These are phyloP conservation scores for Lipomyces sp. DNA, from an alignment of 805 yeast genomes.

Conservation along the genomic window DNA sequence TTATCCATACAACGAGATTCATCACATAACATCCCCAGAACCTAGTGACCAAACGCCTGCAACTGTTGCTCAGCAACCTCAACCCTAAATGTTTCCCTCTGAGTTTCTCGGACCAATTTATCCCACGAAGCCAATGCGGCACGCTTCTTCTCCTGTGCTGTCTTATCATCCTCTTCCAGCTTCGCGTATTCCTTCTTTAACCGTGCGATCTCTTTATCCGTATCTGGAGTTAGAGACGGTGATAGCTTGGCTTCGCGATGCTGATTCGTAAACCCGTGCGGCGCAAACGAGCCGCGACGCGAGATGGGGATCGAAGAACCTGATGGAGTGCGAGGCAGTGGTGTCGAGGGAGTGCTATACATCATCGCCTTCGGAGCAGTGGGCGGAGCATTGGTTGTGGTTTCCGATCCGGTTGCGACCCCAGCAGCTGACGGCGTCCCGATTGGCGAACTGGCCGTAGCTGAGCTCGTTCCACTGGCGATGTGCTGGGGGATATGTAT, in stretches of 20 bases:
- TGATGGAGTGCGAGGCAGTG: background rate
- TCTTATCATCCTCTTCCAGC: slow-evolving; percentile 20
- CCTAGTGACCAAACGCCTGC: slow-evolving; percentile 25
- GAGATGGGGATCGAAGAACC: slow-evolving; percentile 8
- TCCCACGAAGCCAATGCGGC: slow-evolving; percentile 32
- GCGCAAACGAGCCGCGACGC: slow-evolving; percentile 7
- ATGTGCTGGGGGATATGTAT: slow-evolving; percentile 10
- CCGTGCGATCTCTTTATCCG: slow-evolving; percentile 27
- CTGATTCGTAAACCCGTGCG: background rate
- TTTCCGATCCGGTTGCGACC: background rate
- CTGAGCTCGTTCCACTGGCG: slow-evolving; percentile 5
- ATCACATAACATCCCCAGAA: background rate
- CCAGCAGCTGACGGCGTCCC: background rate
- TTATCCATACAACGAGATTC: background rate
- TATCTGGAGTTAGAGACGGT: slow-evolving; percentile 32
- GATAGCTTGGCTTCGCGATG: slow-evolving; percentile 17
- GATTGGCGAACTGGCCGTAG: background rate
- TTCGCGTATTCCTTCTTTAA: slow-evolving; percentile 26
- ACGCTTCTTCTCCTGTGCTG: slow-evolving; percentile 25
- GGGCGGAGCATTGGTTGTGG: slow-evolving; percentile 21
- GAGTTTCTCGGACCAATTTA: slow-evolving; percentile 21
- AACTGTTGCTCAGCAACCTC: slow-evolving; percentile 31
- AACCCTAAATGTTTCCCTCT: slow-evolving; percentile 29
- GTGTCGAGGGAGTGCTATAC: slow-evolving; percentile 13
- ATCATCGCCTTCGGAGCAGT: slow-evolving; percentile 35